Evolutionary conservation across 1,284 basidiomycete genomes (phyloP), one percentile per base, ranked within the genome.

Genomic region (Earliella scabrosa): DNA sequence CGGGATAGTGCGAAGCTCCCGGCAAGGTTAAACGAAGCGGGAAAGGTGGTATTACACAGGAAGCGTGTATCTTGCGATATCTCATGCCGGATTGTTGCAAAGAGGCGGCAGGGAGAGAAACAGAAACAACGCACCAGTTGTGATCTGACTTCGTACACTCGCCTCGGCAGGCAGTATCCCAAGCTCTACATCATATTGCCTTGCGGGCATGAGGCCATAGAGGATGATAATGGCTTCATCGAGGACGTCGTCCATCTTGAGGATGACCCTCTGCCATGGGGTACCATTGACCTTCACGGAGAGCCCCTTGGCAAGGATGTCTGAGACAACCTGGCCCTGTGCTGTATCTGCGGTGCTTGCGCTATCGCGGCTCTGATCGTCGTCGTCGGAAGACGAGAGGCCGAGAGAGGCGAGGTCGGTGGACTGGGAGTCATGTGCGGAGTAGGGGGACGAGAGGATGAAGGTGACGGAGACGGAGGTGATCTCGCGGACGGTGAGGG

Each of bases 201-300:
- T 78, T 3, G 88, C 87, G 10, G 91, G 91, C 77, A 90, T 82
- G 36, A 93, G 79, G 3, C 88, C 89, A 58, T 90, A 92, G 27
- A 93, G 81, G 60, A 93, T 88, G 50, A 93, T 88, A 51, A 92
- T 81, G 0, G 88, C 90, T 66, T 93, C 90, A 60, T 92, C 90
- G 0, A 79, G 77, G 47, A 85, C 82, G 41, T 92, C 90, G 65
- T 90, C 86, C 61, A 91, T 83, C 56, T 86, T 83, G 59, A 90
- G 84, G 62, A 92, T 81, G 21, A 91, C 87, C 51, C 86, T 79
- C 66, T 87, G 82, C 90, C 90, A 93, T 3, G 81, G 80, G 4
- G 83, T 77, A 16, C 83, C 83, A 63, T 93, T 92, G 39, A 93
- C 88, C 53, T 87, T 89, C 34, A 93, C 85, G 2, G 84, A 86